Percentiles rank a stretch among this genome's conserved stretches.
Conservation (phyloP, 257 asterid genomes). For the Leonotis leonurus region DNA sequence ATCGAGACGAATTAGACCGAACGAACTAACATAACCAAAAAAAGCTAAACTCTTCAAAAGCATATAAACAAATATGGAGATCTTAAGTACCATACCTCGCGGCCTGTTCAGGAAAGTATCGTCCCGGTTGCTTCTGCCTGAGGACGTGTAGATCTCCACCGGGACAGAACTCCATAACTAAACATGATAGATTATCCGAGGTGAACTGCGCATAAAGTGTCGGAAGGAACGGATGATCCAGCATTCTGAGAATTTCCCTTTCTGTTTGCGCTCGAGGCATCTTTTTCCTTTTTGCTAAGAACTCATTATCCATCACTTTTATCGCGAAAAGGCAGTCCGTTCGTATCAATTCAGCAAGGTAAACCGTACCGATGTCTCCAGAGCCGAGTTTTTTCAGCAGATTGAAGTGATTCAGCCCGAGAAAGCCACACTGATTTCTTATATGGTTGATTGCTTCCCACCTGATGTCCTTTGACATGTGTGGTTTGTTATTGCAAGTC, state of each 20-base stretch:
- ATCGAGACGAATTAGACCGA: not conserved
- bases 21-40: not conserved
- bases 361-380: conserved; percentile 87
- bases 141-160: conserved; percentile 94
- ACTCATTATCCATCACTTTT: conserved; percentile 91
- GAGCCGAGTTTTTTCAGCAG: conserved; percentile 74
- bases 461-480: conserved; percentile 76
- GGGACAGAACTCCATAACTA: conserved; percentile 95
- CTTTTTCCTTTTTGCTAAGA: conserved; percentile 68
- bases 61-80: not conserved
- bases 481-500: conserved; percentile 61
- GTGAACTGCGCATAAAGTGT: conserved; percentile 83
- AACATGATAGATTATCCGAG: conserved; percentile 71
- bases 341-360: conserved; percentile 72
- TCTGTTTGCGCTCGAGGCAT: conserved; percentile 83
- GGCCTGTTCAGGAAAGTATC: conserved; percentile 71
- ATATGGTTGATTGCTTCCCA: conserved; percentile 66
- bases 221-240: conserved; percentile 97
- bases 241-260: conserved; percentile 75
- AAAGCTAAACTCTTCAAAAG: not conserved
- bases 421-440: conserved; percentile 54
- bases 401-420: conserved; percentile 68
- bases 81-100: conserved; percentile 55
- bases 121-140: conserved; percentile 76
- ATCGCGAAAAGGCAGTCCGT: conserved; percentile 64